Conservation (phyloP, 768 basidiomycete species). For the Agrocybe pediades region DNA sequence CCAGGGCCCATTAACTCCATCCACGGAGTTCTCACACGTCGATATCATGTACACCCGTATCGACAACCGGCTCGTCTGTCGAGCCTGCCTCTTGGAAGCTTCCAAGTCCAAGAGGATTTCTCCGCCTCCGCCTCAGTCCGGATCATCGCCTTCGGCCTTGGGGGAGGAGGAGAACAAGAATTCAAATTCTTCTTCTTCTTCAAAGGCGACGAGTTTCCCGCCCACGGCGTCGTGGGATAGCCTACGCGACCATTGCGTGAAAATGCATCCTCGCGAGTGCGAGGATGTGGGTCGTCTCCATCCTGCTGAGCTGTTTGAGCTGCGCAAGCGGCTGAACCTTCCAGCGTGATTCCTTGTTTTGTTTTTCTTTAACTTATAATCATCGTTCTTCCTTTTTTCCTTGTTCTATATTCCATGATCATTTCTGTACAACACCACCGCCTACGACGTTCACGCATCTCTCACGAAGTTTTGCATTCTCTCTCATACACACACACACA, state of each 20-base stretch:
- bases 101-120: constrained; percentile 6
- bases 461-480: no score
- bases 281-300: constrained; percentile 35
- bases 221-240: constrained; percentile 34
- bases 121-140: not conserved
- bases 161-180: no score
- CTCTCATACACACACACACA: not conserved
- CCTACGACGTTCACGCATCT: no score
- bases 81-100: constrained; percentile 33
- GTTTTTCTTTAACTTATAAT: no score
- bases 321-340: constrained; percentile 29
- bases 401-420: no score
- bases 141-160: not conserved
- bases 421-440: no score
- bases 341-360: no score
- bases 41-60: constrained; percentile 38
- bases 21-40: constrained; percentile 29
- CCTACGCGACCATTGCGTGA: constrained; percentile 34
- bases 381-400: no score
- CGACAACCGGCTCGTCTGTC: constrained; percentile 34
- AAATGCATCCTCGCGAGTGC: constrained; percentile 34
- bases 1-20: not conserved
- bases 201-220: constrained; percentile 28
- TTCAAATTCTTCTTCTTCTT: no score
- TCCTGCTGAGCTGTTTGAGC: constrained; percentile 33